These are phyloP conservation scores for Meyerozyma carpophila DNA, from an alignment of 1,139 yeast species.

Conservation along the genomic window DNA sequence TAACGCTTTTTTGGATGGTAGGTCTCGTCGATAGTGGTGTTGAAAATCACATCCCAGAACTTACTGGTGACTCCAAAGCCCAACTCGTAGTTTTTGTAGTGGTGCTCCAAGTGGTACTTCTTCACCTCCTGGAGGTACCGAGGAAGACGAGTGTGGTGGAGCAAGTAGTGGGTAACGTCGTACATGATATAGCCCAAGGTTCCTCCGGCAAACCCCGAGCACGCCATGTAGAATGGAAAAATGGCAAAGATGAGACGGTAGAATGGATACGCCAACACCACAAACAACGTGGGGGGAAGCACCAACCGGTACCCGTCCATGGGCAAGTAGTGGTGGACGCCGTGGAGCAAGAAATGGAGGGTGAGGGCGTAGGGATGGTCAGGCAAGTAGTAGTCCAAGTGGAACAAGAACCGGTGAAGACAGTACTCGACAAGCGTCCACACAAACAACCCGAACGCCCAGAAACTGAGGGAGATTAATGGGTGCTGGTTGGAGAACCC, in stretches of 20 bases:
- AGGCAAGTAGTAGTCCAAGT: constrained; percentile 81
- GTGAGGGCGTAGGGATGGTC: constrained; percentile 71
- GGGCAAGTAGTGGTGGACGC: constrained; percentile 94
- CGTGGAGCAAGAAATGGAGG: constrained; percentile 85
- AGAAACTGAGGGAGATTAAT: constrained; percentile 35
- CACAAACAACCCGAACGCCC: constrained; percentile 65
- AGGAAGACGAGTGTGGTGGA: constrained; percentile 86
- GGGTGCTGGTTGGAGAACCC: constrained; percentile 34
- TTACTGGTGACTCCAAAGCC: constrained; percentile 94
- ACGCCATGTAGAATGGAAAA: constrained; percentile 44
- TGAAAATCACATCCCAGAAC: constrained; percentile 92
- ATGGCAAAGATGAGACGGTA: constrained; percentile 32
- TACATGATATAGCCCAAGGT: constrained; percentile 87
- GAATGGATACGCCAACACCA: constrained; percentile 40
- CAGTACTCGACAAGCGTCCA: constrained; percentile 92
- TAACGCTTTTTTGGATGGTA: constrained; percentile 11
- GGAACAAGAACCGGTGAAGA: constrained; percentile 89
- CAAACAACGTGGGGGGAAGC: constrained; percentile 87
- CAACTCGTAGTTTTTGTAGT: constrained; percentile 90
- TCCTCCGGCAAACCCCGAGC: constrained; percentile 82
- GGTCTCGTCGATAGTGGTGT: constrained; percentile 50
- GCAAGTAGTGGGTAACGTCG: constrained; percentile 79
- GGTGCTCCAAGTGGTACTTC: constrained; percentile 92
- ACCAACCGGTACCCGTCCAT: constrained; percentile 93
- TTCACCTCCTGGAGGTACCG: constrained; percentile 68